These are phyloP conservation scores for Astrephomene gubernaculifera DNA, from an alignment of 139 green algal genomes.

Conservation along the genomic window DNA sequence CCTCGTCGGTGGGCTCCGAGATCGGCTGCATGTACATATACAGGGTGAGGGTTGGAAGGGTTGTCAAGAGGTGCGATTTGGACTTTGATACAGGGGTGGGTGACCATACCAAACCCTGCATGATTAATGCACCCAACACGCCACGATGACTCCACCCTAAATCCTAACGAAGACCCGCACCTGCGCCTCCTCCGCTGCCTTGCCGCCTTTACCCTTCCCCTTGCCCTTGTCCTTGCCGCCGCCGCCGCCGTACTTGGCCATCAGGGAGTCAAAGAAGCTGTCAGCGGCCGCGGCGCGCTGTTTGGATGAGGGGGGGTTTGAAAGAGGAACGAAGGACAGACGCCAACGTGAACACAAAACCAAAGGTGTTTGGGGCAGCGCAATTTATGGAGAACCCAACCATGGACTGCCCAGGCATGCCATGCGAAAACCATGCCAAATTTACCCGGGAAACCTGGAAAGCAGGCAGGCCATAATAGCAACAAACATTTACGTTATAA, in stretches of 20 bases:
- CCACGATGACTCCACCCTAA: not conserved
- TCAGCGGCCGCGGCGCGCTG: slow-evolving; percentile 32
- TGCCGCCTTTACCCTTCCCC: slow-evolving; percentile 8
- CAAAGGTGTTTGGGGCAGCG: too few relatives aligned
- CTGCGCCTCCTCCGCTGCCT: not conserved
- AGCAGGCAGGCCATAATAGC: too few relatives aligned
- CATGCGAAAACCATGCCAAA: too few relatives aligned
- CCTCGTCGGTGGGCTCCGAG: slow-evolving; percentile 63
- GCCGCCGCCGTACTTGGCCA: slow-evolving; percentile 56
- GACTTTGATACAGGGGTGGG: not conserved
- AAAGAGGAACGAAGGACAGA: too few relatives aligned
- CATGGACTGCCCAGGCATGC: too few relatives aligned
- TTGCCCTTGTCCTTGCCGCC: not conserved
- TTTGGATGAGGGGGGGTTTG: too few relatives aligned
- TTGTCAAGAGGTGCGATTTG: not conserved
- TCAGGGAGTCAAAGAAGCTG: slow-evolving; percentile 55
- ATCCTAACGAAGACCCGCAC: not conserved
- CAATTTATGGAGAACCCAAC: too few relatives aligned
- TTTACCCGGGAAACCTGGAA: too few relatives aligned
- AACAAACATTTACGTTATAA: too few relatives aligned
- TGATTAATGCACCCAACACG: not conserved
- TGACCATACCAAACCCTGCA: not conserved
- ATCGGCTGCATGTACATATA: not conserved
- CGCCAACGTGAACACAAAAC: too few relatives aligned
- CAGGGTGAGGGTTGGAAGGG: not conserved